Evolutionary conservation across 257 asterid genomes (phyloP), one percentile per base, ranked within the genome.

Genomic region (Catharanthus roseus): DNA sequence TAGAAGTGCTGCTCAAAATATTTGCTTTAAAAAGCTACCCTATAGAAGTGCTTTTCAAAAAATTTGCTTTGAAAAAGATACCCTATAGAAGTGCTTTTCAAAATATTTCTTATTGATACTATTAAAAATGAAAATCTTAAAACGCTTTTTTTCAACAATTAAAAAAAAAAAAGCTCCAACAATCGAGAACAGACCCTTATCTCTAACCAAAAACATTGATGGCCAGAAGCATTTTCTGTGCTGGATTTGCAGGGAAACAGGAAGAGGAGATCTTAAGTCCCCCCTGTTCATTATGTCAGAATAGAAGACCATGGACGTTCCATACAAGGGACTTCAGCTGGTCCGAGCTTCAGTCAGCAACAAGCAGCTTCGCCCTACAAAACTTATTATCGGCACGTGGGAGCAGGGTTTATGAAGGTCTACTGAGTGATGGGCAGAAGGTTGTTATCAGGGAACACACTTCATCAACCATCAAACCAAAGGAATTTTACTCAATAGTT

Each of bases 301-400:
- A 70, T 70, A 69, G 10, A 67, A 82, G 82, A 73, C 84, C 85
- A 36, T 31, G 26, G 77, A 56, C 55, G 13, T 76, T 68, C 28
- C 78, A 21, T 16, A 63, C 49, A 74, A 80, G 58, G 72, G 78
- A 58, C 33, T 83, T 82, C 80, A 85, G 81, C 53, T 83, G 80
- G 42, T 79, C 85, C 2, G 87, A 83, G 63, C 82, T 85, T 21
- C 86, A 87, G 41, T 68, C 77, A 1, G 87, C 87, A 13, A 80
- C 87, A 1, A 82, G 79, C 16, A 84, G 85, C 12, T 87, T 87
- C 49, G 73, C 80, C 49, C 6, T 54, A 0, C 80, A 74, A 45
- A 85, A 77, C 65, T 42, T 71, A 34, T 36, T 78, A 72, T 41
- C 77, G 1, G 78, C 62, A 33, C 81, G 72, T 2, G 84, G 84